phyloP scores from a whole-genome alignment of 2,329 filamentous ascomycete genomes.

The Tolypocladium tropicale region DNA sequence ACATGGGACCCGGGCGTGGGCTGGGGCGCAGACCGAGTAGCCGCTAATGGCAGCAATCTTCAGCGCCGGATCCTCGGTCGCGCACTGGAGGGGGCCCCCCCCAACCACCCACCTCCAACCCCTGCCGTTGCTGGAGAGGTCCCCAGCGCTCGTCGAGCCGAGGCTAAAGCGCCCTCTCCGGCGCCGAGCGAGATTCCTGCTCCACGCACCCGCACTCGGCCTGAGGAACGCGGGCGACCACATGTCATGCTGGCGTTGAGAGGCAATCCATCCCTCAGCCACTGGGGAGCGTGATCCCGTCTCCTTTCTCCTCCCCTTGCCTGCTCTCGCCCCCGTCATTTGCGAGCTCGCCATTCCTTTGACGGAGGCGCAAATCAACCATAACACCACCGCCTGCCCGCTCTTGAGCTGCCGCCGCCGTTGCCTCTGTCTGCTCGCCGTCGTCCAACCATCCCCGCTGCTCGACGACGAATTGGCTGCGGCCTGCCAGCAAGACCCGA shows the following conservation, averaged over 20 bases:
- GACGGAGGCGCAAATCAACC: not conserved
- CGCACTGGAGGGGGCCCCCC: not conserved
- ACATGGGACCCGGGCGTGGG: not conserved
- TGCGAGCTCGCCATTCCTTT: not conserved
- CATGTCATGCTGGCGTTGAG: constrained; percentile 8
- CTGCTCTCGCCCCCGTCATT: not conserved
- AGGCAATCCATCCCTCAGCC: not conserved
- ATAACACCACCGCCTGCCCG: not conserved
- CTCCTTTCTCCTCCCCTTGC: not conserved
- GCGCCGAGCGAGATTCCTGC: not conserved
- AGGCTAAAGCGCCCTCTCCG: not conserved
- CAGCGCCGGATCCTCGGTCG: not conserved
- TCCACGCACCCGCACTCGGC: constrained; percentile 1
- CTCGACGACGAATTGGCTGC: not conserved
- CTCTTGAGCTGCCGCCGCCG: not conserved
- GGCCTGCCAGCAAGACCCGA: not conserved
- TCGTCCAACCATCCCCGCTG: not conserved
- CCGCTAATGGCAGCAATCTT: not conserved
- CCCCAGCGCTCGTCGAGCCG: not conserved
- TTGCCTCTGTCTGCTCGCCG: not conserved
- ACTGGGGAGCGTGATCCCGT: not conserved
- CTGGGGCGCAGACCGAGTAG: not conserved
- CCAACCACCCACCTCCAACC: no score
- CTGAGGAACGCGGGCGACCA: constrained; percentile 5
- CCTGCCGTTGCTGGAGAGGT: not conserved